Evolutionary conservation across 768 basidiomycete species (phyloP).

Genomic region (Hydnomerulius pinastri): DNA sequence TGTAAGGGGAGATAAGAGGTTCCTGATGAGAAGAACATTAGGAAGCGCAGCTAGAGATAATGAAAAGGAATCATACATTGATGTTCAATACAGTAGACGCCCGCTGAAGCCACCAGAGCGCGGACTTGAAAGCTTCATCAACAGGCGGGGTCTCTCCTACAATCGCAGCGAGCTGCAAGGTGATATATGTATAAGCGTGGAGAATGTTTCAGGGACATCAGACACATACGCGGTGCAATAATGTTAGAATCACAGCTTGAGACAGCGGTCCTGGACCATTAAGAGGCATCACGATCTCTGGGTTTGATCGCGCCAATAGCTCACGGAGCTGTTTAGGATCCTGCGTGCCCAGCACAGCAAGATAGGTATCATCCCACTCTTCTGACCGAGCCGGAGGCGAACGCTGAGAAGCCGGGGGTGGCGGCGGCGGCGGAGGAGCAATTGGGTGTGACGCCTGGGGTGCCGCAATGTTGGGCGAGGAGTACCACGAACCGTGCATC

Average conservation of each 20-base stretch:
- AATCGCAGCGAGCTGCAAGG: constrained; percentile 62
- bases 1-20: constrained; percentile 79
- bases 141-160: constrained; percentile 75
- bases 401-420: constrained; percentile 42
- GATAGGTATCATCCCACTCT: constrained; percentile 85
- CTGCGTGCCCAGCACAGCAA: constrained; percentile 74
- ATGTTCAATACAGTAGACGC: constrained; percentile 70
- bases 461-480: constrained; percentile 61
- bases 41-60: neutral
- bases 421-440: constrained; percentile 57
- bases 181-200: constrained; percentile 1
- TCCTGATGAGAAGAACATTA: constrained; percentile 44
- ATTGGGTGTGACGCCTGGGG: constrained; percentile 83
- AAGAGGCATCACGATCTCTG: constrained; percentile 79
- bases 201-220: constrained; percentile 7
- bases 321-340: constrained; percentile 75
- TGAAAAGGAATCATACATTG: constrained; percentile 46
- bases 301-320: constrained; percentile 70
- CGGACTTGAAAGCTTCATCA: constrained; percentile 80
- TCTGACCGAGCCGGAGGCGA: constrained; percentile 61
- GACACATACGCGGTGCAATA: constrained; percentile 73
- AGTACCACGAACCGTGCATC: constrained; percentile 56
- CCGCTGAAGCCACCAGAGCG: constrained; percentile 87
- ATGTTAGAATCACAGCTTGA: constrained; percentile 81
- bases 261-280: constrained; percentile 71